phyloP scores from a whole-genome alignment of 306 rosid species.

The Lathyrus oleraceus region DNA sequence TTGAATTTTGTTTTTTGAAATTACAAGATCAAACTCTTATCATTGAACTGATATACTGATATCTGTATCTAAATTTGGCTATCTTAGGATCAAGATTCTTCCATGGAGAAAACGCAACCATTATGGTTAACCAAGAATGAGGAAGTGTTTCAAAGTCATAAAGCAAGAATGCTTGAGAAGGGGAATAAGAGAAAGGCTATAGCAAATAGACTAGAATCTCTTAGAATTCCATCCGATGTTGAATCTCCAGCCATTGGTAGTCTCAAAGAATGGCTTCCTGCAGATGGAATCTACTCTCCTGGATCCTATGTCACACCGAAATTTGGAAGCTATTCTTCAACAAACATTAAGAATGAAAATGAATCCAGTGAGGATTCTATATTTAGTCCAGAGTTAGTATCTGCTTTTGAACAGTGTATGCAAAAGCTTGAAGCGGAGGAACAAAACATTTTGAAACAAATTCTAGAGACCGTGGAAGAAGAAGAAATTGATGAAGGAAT shows the following conservation, averaged over 20 bases:
- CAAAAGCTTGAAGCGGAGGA: slow-evolving; percentile 51
- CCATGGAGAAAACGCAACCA: slow-evolving; percentile 27
- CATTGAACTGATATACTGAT: not conserved
- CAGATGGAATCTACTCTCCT: slow-evolving; percentile 43
- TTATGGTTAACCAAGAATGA: slow-evolving; percentile 27
- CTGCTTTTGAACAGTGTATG: slow-evolving; percentile 51
- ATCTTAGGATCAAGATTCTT: slow-evolving; percentile 27
- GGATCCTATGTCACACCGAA: slow-evolving; percentile 54
- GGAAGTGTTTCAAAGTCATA: slow-evolving; percentile 31
- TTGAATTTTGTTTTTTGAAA: not conserved
- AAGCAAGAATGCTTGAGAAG: slow-evolving; percentile 15
- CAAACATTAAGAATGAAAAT: slow-evolving; percentile 26
- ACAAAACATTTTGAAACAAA: slow-evolving; percentile 46
- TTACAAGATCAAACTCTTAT: not conserved
- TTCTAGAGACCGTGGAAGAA: slow-evolving; percentile 42
- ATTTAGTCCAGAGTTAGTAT: slow-evolving; percentile 54
- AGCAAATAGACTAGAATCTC: slow-evolving; percentile 48
- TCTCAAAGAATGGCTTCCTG: slow-evolving; percentile 47
- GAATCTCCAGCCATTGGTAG: slow-evolving; percentile 44
- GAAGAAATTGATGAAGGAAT: slow-evolving; percentile 35
- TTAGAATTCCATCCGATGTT: slow-evolving; percentile 40
- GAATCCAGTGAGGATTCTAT: slow-evolving; percentile 36
- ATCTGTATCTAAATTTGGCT: not conserved
- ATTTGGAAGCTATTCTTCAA: slow-evolving; percentile 46
- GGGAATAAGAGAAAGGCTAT: slow-evolving; percentile 48